phyloP scores from a whole-genome alignment of 805 yeast species.

The Zygosaccharomyces bisporus region DNA sequence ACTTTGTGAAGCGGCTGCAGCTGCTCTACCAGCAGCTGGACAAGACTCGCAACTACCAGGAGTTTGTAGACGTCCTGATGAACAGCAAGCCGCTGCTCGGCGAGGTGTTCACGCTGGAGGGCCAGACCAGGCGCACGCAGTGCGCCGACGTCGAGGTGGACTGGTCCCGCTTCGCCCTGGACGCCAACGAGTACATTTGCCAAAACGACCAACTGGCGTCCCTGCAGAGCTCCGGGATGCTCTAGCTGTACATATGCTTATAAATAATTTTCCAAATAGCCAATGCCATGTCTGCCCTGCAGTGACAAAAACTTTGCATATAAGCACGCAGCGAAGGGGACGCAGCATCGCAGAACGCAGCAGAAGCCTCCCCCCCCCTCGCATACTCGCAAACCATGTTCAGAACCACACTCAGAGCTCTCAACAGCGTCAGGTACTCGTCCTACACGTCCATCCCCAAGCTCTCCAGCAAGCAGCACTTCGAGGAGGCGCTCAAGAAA shows the following conservation, averaged over 20 bases:
- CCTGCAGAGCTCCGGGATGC: slow-evolving; percentile 20
- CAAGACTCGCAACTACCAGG: slow-evolving; percentile 32
- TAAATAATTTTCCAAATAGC: too few relatives aligned
- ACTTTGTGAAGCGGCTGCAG: slow-evolving; percentile 24
- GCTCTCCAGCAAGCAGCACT: slow-evolving; percentile 35
- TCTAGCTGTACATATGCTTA: slow-evolving; percentile 12
- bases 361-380: too few relatives aligned
- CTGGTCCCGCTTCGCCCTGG: slow-evolving; percentile 30
- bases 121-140: slow-evolving; percentile 12
- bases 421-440: slow-evolving; percentile 7
- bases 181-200: slow-evolving; percentile 24
- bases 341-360: too few relatives aligned
- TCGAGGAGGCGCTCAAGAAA: slow-evolving; percentile 34
- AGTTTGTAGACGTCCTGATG: slow-evolving; percentile 29
- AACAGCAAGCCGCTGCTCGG: slow-evolving; percentile 25
- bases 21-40: slow-evolving; percentile 29
- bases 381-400: too few relatives aligned
- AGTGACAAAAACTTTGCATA: not conserved
- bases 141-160: slow-evolving; percentile 16
- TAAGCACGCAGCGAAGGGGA: too few relatives aligned
- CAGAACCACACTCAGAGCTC: slow-evolving; percentile 7
- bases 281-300: too few relatives aligned
- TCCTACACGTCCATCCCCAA: slow-evolving; percentile 34
- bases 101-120: slow-evolving; percentile 33
- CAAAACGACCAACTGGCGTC: slow-evolving; percentile 21